A percentile compares a stretch with the other conserved stretches of the same genome.
Conservation (phyloP, 768 basidiomycete genomes). For the Obba rivulosa region DNA sequence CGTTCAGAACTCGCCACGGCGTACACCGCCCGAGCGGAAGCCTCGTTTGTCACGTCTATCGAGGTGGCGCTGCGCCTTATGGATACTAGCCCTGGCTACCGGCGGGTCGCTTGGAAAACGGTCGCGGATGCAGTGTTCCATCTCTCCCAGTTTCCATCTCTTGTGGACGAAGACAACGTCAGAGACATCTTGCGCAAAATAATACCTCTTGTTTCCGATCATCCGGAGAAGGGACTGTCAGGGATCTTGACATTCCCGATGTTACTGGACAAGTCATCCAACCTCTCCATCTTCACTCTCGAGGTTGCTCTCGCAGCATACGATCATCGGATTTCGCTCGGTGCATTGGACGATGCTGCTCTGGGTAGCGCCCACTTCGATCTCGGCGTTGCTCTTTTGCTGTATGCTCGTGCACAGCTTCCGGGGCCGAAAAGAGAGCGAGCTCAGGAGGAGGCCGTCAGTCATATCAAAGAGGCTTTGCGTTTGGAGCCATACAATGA, state of each 20-base stretch:
- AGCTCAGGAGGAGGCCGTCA: slow-evolving; percentile 38
- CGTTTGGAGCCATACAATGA: slow-evolving; percentile 67
- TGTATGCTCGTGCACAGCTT: slow-evolving; percentile 34
- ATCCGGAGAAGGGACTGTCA: slow-evolving; percentile 37
- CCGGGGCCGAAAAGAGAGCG: slow-evolving; percentile 26
- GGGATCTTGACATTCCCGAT: slow-evolving; percentile 32
- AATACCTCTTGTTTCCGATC: slow-evolving; percentile 32
- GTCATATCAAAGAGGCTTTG: slow-evolving; percentile 65
- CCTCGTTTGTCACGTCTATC: slow-evolving; percentile 63
- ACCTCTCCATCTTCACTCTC: slow-evolving; percentile 30
- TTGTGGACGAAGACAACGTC: slow-evolving; percentile 39
- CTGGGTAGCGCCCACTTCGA: slow-evolving; percentile 70
- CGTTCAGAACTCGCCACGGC: slow-evolving; percentile 59
- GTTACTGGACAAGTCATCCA: slow-evolving; percentile 12
- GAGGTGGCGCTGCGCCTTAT: slow-evolving; percentile 44
- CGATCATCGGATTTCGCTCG: slow-evolving; percentile 55
- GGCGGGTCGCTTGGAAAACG: slow-evolving; percentile 77
- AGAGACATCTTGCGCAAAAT: slow-evolving; percentile 30
- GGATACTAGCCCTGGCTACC: slow-evolving; percentile 53
- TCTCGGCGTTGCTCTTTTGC: slow-evolving; percentile 56
- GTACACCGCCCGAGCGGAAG: slow-evolving; percentile 68
- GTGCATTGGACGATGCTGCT: slow-evolving; percentile 42
- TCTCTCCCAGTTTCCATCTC: slow-evolving; percentile 50
- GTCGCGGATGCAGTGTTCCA: slow-evolving; percentile 71
- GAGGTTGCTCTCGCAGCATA: slow-evolving; percentile 55